Evolutionary conservation across 164 flowering plant species (phyloP).

Genomic region (Chloranthus sessilifolius): DNA sequence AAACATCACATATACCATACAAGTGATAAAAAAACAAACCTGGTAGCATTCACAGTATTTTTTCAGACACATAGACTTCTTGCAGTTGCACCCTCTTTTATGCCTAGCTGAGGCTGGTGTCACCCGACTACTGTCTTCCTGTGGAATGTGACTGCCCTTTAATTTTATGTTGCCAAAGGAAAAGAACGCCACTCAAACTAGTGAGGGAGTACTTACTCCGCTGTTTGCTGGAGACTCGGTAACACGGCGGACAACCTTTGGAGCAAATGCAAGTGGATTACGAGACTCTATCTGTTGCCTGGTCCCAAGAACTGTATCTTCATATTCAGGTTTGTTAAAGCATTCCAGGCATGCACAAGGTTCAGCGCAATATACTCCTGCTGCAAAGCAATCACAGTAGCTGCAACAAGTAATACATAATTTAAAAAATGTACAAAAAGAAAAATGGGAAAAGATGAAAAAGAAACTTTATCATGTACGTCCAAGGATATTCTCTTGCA

Average conservation of each 20-base stretch:
- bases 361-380: slow-evolving; percentile 67
- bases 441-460: background rate
- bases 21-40: slow-evolving; percentile 28
- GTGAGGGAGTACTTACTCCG: slow-evolving; percentile 25
- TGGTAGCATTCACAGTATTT: slow-evolving; percentile 90
- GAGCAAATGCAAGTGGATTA: slow-evolving; percentile 83
- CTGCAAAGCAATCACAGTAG: slow-evolving; percentile 89
- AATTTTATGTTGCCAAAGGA: background rate
- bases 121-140: slow-evolving; percentile 38
- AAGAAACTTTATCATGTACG: background rate
- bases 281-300: slow-evolving; percentile 67
- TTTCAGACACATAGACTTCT: slow-evolving; percentile 75
- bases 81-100: slow-evolving; percentile 89
- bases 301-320: slow-evolving; percentile 56
- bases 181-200: background rate
- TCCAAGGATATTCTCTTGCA: background rate
- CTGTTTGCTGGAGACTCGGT: slow-evolving; percentile 24
- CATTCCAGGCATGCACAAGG: slow-evolving; percentile 76
- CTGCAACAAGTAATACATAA: too few species aligned
- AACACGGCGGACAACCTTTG: slow-evolving; percentile 43
- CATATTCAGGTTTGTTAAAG: slow-evolving; percentile 59
- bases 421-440: slow-evolving; percentile 1
- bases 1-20: background rate
- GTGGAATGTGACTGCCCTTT: slow-evolving; percentile 1
- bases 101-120: slow-evolving; percentile 74